These are phyloP conservation scores for Aphanoascus verrucosus DNA, from an alignment of 2,329 filamentous ascomycete genomes.

Conservation along the genomic window DNA sequence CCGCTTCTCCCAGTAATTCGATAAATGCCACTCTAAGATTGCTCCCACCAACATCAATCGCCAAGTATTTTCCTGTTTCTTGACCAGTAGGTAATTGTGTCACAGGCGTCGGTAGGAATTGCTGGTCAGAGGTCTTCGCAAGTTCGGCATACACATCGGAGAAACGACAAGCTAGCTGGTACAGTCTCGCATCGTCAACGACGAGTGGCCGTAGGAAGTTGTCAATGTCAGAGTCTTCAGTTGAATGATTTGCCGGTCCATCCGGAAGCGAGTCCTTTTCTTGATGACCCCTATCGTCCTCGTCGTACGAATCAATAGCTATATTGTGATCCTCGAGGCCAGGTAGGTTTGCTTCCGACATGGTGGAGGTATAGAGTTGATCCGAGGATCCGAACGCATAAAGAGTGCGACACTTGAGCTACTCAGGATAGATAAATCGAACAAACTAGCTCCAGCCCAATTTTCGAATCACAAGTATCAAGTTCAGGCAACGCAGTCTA, in stretches of 20 bases:
- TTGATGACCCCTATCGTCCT: constrained; percentile 21
- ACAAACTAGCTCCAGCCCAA: not conserved
- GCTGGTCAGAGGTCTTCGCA: constrained; percentile 36
- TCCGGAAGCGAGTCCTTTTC: not conserved
- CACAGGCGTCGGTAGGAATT: constrained; percentile 40
- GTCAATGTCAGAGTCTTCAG: constrained; percentile 29
- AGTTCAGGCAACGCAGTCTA: not conserved
- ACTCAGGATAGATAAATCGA: not conserved
- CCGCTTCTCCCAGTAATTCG: constrained; percentile 39
- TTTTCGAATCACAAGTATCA: not conserved
- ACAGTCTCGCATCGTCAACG: constrained; percentile 35
- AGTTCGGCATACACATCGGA: constrained; percentile 36
- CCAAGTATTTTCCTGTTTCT: constrained; percentile 45
- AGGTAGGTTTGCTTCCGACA: constrained; percentile 10
- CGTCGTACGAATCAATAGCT: constrained; percentile 19
- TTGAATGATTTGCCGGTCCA: constrained; percentile 20
- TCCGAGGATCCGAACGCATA: not conserved
- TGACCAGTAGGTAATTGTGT: constrained; percentile 40
- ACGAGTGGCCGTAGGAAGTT: constrained; percentile 33
- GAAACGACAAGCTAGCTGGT: constrained; percentile 38
- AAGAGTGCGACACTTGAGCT: not conserved
- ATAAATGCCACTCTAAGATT: constrained; percentile 49
- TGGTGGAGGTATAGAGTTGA: not conserved
- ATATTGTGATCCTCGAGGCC: constrained; percentile 8
- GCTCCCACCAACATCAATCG: constrained; percentile 48